Percentiles rank a stretch among this genome's conserved stretches.
Conservation (phyloP, 148 eudicot genomes). For the Spergularia marina region DNA sequence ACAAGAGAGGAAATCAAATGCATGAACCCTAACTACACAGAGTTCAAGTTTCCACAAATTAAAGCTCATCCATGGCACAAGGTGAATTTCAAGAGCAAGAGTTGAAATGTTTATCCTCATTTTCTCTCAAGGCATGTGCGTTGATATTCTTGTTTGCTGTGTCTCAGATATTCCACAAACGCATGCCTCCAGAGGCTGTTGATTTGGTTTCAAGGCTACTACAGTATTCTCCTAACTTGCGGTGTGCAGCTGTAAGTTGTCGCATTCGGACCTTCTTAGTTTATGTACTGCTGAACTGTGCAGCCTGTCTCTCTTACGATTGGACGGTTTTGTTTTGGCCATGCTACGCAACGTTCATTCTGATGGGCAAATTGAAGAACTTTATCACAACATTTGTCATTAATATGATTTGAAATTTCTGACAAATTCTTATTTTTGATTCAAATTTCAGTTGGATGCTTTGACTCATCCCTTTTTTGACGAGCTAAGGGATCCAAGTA, state of each 20-base stretch:
- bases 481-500: conserved; percentile 55
- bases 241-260: conserved; percentile 55
- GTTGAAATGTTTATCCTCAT: not conserved
- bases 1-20: conserved; percentile 96
- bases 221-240: conserved; percentile 87
- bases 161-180: conserved; percentile 77
- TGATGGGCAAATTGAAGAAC: too few species aligned
- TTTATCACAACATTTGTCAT: not conserved
- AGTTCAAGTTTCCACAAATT: conserved; percentile 91
- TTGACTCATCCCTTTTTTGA: conserved; percentile 59
- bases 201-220: conserved; percentile 87
- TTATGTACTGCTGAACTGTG: not conserved
- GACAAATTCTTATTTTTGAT: not conserved
- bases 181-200: conserved; percentile 95
- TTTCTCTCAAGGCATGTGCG: not conserved
- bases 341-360: too few species aligned
- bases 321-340: too few species aligned
- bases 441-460: conserved; percentile 50
- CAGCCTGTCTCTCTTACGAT: not conserved
- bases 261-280: conserved; percentile 13
- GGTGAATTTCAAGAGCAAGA: conserved; percentile 36
- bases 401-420: not conserved
- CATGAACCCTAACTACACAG: conserved; percentile 97
- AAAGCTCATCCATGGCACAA: conserved; percentile 99
- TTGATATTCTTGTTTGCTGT: conserved; percentile 5